These are phyloP conservation scores for Russula sp. DNA, from an alignment of 768 basidiomycete species.

Conservation along the genomic window DNA sequence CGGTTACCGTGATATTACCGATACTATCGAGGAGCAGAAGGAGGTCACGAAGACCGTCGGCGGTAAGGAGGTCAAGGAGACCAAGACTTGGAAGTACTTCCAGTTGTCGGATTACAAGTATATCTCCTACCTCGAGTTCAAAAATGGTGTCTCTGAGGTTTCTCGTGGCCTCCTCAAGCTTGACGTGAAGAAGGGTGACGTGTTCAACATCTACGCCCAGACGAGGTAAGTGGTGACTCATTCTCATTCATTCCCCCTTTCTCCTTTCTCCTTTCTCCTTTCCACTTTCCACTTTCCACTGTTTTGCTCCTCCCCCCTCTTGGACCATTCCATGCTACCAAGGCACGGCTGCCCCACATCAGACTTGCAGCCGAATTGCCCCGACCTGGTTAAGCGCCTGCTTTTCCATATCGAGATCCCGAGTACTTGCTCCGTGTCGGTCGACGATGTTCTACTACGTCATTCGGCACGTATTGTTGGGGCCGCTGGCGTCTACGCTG, in stretches of 20 bases:
- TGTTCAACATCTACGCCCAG: slow-evolving; percentile 88
- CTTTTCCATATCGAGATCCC: too few relatives aligned
- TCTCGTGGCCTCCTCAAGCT: slow-evolving; percentile 71
- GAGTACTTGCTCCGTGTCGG: too few relatives aligned
- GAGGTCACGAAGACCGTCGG: slow-evolving; percentile 79
- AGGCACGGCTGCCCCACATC: too few relatives aligned
- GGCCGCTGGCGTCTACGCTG: too few relatives aligned
- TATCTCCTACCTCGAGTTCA: slow-evolving; percentile 67
- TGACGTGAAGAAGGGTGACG: slow-evolving; percentile 61
- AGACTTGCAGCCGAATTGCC: too few relatives aligned
- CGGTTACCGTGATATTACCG: slow-evolving; percentile 74
- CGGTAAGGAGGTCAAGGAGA: slow-evolving; percentile 81
- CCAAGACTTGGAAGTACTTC: slow-evolving; percentile 96
- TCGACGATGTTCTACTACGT: too few relatives aligned
- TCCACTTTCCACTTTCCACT: not conserved
- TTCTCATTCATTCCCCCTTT: not conserved
- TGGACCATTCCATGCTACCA: not conserved
- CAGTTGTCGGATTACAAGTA: slow-evolving; percentile 88
- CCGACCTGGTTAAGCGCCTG: too few relatives aligned
- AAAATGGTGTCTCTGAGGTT: slow-evolving; percentile 59
- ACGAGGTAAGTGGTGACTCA: slow-evolving; percentile 60
- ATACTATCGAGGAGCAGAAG: slow-evolving; percentile 81
- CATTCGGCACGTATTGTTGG: too few relatives aligned
- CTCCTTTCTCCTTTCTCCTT: not conserved
- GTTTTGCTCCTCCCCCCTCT: not conserved